Conservation (phyloP, 129 eudicot species). For the Flaveria linearis region DNA sequence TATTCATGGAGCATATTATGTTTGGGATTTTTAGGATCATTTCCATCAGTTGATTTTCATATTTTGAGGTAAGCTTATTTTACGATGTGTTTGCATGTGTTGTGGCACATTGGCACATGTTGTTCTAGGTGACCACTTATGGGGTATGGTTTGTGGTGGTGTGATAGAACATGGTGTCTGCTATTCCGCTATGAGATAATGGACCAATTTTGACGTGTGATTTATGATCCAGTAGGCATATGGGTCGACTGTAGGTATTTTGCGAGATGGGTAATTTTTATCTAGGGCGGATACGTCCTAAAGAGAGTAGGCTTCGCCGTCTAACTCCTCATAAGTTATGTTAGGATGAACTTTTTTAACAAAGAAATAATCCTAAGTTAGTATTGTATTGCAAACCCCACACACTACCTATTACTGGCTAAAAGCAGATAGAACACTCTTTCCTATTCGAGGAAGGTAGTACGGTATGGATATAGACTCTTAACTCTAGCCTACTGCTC, state of each 20-base stretch:
- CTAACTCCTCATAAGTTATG: no score
- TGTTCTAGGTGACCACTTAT: neutral
- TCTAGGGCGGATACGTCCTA: no score
- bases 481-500: no score
- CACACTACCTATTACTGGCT: no score
- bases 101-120: neutral
- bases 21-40: constrained; percentile 3
- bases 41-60: neutral
- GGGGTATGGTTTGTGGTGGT: neutral
- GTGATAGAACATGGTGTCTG: neutral
- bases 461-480: no score
- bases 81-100: constrained; percentile 8
- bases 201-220: neutral
- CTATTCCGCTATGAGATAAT: neutral
- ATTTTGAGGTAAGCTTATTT: constrained; percentile 4
- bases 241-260: neutral
- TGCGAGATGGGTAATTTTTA: neutral
- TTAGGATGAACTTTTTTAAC: no score
- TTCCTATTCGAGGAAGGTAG: no score
- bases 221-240: neutral
- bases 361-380: no score
- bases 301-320: no score
- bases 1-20: neutral
- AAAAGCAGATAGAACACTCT: no score
- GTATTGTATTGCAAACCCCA: no score